Evolutionary conservation across 345 rosid genomes (phyloP), one percentile per base, ranked within the genome.

Genomic region (Limnanthes douglasii): DNA sequence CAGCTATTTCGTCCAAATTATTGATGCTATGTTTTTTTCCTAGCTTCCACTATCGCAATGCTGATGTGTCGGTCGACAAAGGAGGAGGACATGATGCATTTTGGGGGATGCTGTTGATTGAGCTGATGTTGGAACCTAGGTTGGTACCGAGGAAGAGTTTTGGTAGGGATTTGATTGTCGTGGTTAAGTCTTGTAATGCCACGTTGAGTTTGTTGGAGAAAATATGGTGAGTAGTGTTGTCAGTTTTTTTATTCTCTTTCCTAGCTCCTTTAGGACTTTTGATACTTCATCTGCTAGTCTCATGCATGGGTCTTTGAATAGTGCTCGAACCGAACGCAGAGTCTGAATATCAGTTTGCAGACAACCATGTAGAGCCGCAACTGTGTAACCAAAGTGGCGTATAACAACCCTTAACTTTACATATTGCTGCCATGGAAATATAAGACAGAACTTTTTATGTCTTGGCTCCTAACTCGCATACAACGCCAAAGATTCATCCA

Each of bases 401-500:
- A 85, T 82, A 47, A 72, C 73, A 19, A 73, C 64, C 46, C 96
- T 93, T 33, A 80, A 19, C 60, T 85, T 76, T 29, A 77, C 74
- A 32, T 85, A 80, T 31, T 74, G 86, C 42, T 60, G 70, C 73
- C 80, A 72, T n/a, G 96, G 96, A 34, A 61, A 69, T 36, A 51
- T 66, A 58, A 60, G 32, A 44, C 85, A 67, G 11, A 62, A 54
- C 43, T 69, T 54, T 0, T 70, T 64, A 42, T 66, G 79, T 60
- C 86, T 67, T 0, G 96, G 93, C 50, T 80, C 96, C 96, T 93
- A 85, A 26, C 84, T 77, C 11, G 93, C 80, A 54, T 85, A 64
- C 5, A 69, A 44, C 5, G 90, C 96, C 93, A 74, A 61, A 37
- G 76, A 66, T 51, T 86, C 92, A 50, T 86, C 96, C 6, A 5